These are phyloP conservation scores for Calonectria crousiana DNA, from an alignment of 2,329 filamentous ascomycete genomes.

Conservation along the genomic window DNA sequence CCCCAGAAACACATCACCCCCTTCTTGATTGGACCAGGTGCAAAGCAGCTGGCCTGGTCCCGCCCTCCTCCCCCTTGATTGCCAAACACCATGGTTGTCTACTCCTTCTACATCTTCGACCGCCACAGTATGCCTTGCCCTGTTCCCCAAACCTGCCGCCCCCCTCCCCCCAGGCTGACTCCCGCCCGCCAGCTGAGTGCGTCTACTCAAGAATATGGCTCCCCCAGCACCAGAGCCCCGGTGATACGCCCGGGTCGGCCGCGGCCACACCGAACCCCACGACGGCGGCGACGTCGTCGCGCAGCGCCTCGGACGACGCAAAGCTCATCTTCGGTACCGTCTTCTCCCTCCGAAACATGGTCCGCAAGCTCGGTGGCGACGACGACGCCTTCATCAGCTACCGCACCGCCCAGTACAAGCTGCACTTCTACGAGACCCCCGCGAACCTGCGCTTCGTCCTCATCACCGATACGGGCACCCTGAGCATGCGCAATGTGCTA, in stretches of 20 bases:
- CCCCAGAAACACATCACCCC: not conserved
- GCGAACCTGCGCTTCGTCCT: constrained; percentile 97
- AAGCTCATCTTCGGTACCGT: constrained; percentile 98
- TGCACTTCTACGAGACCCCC: constrained; percentile 99
- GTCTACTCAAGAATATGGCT: constrained; percentile 94
- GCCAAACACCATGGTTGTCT: constrained; percentile 82
- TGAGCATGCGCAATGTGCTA: constrained; percentile 92
- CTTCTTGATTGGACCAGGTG: not conserved
- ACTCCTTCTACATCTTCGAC: constrained; percentile 99
- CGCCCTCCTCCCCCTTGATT: not conserved
- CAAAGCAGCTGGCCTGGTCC: not conserved
- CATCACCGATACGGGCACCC: constrained; percentile 89
- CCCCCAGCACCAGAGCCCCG: constrained; percentile 54
- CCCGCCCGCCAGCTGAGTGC: constrained; percentile 80
- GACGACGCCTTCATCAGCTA: constrained; percentile 97
- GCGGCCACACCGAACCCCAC: constrained; percentile 48
- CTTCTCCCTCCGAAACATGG: constrained; percentile 97
- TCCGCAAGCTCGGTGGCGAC: constrained; percentile 90
- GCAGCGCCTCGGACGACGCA: constrained; percentile 78
- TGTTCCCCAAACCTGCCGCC: not conserved
- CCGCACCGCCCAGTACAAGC: constrained; percentile 94
- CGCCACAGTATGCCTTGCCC: constrained; percentile 81
- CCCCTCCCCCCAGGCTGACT: constrained; percentile 28
- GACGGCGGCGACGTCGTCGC: constrained; percentile 35
- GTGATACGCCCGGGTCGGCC: constrained; percentile 53